phyloP scores from a whole-genome alignment of 1,284 basidiomycete species.

The Chalciporus sp. region DNA sequence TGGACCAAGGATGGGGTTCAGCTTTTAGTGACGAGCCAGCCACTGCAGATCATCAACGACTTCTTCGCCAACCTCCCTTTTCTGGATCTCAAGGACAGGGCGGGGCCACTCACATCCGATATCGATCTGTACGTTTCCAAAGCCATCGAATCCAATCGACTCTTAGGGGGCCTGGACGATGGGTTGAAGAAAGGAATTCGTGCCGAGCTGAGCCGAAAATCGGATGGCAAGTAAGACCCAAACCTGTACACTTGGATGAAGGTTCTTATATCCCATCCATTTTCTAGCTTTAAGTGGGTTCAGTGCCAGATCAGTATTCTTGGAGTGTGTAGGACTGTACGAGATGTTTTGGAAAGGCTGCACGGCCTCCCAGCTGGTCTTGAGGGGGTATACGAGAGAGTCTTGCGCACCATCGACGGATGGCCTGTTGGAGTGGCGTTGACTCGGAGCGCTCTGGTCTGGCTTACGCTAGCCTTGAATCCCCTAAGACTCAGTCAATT shows the following conservation, averaged over 20 bases:
- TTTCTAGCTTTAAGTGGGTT: slow-evolving; percentile 15
- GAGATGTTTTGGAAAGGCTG: slow-evolving; percentile 4
- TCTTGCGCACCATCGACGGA: slow-evolving; percentile 8
- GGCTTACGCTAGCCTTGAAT: slow-evolving; percentile 6
- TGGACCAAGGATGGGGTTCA: background rate
- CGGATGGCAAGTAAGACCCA: background rate
- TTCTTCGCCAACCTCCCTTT: background rate
- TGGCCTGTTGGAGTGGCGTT: background rate
- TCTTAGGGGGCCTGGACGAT: background rate
- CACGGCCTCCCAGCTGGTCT: slow-evolving; percentile 10
- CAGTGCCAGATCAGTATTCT: slow-evolving; percentile 12
- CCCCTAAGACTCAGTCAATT: slow-evolving; percentile 14
- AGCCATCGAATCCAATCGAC: background rate
- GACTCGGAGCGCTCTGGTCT: slow-evolving; percentile 1
- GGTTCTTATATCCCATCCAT: background rate
- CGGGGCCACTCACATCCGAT: background rate
- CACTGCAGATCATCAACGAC: background rate
- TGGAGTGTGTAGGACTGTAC: no score
- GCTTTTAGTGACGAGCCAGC: slow-evolving; percentile 1
- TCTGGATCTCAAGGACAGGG: background rate
- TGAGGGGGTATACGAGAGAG: slow-evolving; percentile 15
- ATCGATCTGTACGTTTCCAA: background rate
- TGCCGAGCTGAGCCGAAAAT: background rate
- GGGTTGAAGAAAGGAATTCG: background rate
- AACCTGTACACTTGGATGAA: background rate